Evolutionary conservation across 2,329 filamentous ascomycete genomes (phyloP), one percentile per base, ranked within the genome.

Genomic region (Cytospora piceae): DNA sequence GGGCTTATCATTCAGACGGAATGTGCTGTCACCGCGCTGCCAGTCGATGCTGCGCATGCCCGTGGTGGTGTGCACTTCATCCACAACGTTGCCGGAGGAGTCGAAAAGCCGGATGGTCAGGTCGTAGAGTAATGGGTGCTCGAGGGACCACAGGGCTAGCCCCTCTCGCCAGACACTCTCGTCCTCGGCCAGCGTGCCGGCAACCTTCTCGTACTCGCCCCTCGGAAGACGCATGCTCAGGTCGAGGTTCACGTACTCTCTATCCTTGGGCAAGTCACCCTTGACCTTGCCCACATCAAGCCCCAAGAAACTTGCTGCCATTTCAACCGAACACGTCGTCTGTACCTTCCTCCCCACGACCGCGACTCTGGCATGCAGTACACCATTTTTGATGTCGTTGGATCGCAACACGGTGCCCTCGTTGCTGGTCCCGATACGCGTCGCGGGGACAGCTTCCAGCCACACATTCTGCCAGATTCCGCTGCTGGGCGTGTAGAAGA

Each of bases 1-100:
- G 2, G 86, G 85, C 63, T 77, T 79, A 65, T 79, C 81, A 72
- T 89, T 88, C 27, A 88, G 79, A 8, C 83, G 79, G 78, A 89
- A 86, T 0, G 85, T 83, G 0, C 84, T 81, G 68, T 88, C 84
- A 2, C 83, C 84, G 11, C 74, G 79, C 22, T 78, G 81, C 87
- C 87, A 90, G 67, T 84, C 78, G 9, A 88, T 77, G 14, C 80
- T 84, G 22, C 86, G 82, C 82, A 88, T 86, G 1, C 88, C 88
- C 0, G 85, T 85, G 2, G 83, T 85, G 0, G 86, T 90, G 34
- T 81, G 76, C 2, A 89, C 80, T 57, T 85, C 80, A 68, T 91
- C 88, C 14, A 88, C 68, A 0, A 80, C 70, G 4, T 73, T 72
- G 1, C 74, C 77, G 0, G 73, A 72, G 1, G 74, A 69, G 64